Base-by-base conservation (phyloP, 345 rosid genomes). In the Citrus glauca region DNA sequence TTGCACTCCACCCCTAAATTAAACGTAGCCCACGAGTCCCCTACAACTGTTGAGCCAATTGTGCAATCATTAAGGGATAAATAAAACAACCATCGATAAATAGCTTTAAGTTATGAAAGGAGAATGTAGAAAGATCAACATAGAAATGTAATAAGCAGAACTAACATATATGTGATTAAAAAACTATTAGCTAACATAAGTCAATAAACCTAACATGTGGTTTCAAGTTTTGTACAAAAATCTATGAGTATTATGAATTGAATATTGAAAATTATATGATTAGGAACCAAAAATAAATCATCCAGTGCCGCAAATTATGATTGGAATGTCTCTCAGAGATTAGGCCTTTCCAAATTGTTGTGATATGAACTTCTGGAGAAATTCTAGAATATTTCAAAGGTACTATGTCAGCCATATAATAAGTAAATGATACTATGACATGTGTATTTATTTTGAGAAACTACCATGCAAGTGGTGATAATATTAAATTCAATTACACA, bases 271-370 rank as follows among this genome's bases (percentile, higher is more conserved):
- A 50, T 33, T 75, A 65, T 30, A 1, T n/a, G 13, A 50, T 45
- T 75, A 59, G 59, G 57, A 9, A 17, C 69, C 9, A 67, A 61
- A n/a, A 78, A 24, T 1, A 30, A 48, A 48, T 38, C 53, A 70
- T 60, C 50, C 33, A n/a, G 13, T 19, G 50, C 66, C n/a, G 6
- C 38, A 9, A 48, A 16, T 71, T 73, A 9, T 4, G 6, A 57
- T 8, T 57, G 76, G 28, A 50, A 50, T 61, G 4, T 19, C n/a
- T 75, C 63, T 22, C 32, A 20, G 16, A 64, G 62, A 28, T 48
- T 64, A 25, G 78, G 63, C 65, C 22, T 24, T 77, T 62, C 69
- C 32, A 28, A 61, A 48, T 63, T 71, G 70, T 19, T 63, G 28
- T 33, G 55, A 45, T 48, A 38, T 71, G 17, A 45, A 11, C 13